Base-by-base conservation (phyloP, 2,329 filamentous ascomycete species). In the Xylariaceae sp. region DNA sequence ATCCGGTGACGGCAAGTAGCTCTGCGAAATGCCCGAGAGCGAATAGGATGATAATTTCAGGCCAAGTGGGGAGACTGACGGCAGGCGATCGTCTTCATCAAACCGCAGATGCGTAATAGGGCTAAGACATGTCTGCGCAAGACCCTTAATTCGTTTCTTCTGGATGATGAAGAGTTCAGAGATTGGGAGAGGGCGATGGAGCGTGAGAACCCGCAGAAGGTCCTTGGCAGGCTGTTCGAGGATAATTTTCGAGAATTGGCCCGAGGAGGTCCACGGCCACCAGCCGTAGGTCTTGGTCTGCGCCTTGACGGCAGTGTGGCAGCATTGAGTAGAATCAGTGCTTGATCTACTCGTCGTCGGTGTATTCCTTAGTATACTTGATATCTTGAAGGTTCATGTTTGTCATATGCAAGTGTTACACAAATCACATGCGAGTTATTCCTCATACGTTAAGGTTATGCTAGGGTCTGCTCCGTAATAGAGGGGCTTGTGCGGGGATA, bases 11-110 rank as follows among this genome's bases (percentile, higher is more conserved):
- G 78, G 77, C 1, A 69, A 74, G 0, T 83, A 87, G 81, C 88
- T 88, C 70, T 84, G 82, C 58, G 84, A 84, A 6, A 71, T 88
- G 0, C 75, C 80, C 0, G 78, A 83, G 2, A 76, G 78, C 82
- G 0, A 76, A 83, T 29, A 74, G 75, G 6, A 79, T 82, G 0
- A 77, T 83, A 84, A 62, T 78, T 84, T 19, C 67, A 74, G 6
- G 83, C 82, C 0, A 79, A 84, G 56, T 91, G 87, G 86, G 88
- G 87, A 0, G 88, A 91, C 63, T 78, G 88, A 1, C 78, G 88
- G 2, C 88, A 91, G 68, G 88, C 91, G 69, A 69, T 91, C 6
- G 88, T 91, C 2, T 89, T 91, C 58, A 91, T 92, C 55, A 88
- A 88, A 0, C 87, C 90, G 70, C 78, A 79, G 4, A 76, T 91